These are phyloP conservation scores for Murraya koenigii DNA, from an alignment of 345 rosid species.

Conservation along the genomic window DNA sequence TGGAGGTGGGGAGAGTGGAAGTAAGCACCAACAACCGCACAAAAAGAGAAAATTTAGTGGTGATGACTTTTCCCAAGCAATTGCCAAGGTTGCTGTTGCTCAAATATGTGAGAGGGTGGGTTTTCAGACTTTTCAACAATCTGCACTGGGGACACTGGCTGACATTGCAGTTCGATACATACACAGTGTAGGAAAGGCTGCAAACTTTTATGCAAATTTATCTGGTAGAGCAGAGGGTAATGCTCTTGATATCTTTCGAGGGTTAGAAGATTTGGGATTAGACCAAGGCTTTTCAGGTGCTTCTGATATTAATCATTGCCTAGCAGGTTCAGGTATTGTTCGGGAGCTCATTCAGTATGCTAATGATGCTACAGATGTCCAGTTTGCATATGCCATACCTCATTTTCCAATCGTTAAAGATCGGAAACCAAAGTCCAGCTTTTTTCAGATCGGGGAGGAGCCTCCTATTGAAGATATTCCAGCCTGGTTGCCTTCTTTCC, in stretches of 20 bases:
- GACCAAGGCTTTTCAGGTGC: constrained; percentile 62
- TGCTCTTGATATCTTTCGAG: constrained; percentile 65
- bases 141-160: constrained; percentile 66
- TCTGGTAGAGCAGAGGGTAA: constrained; percentile 66
- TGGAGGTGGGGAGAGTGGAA: constrained; percentile 69
- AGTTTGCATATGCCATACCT: constrained; percentile 67
- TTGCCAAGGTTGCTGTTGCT: constrained; percentile 64
- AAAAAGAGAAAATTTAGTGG: constrained; percentile 39
- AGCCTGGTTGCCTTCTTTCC: constrained; percentile 74
- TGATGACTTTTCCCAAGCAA: constrained; percentile 48
- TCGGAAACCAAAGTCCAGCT: constrained; percentile 39
- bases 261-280: constrained; percentile 63
- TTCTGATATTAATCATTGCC: constrained; percentile 55
- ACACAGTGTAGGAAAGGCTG: constrained; percentile 51
- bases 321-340: constrained; percentile 55
- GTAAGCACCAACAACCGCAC: constrained; percentile 30
- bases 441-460: constrained; percentile 51
- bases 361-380: constrained; percentile 45
- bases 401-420: constrained; percentile 58
- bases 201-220: constrained; percentile 51
- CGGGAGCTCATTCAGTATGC: constrained; percentile 62
- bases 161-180: constrained; percentile 56
- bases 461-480: constrained; percentile 77
- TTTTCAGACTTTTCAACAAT: constrained; percentile 69
- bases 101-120: constrained; percentile 75